Base-by-base conservation (phyloP, 768 basidiomycete species). In the Chalciporus sphaerocephalus region DNA sequence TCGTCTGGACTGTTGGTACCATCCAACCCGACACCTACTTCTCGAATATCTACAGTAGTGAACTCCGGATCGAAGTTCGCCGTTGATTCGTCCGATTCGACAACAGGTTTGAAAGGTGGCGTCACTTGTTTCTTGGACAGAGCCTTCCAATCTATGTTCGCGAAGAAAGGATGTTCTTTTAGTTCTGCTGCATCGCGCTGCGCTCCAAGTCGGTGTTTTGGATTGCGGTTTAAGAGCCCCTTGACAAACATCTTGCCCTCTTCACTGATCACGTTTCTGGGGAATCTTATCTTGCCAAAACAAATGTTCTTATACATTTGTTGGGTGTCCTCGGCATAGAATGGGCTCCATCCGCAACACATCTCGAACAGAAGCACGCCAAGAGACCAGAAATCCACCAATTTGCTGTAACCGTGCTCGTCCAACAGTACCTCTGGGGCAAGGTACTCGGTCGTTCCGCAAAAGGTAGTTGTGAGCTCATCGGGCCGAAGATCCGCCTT, bases 271-370 rank as follows among this genome's bases (percentile, higher is more conserved):
- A 97, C 94, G 42, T 88, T 94, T 60, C 92, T 87, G 5, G 96
- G 96, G 72, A 98, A 98, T 42, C 93, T 78, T 62, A 98, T 97
- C 77, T 97, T 98, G 48, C 96, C 96, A 66, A 98, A 99, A 64
- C 94, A 96, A 55, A 91, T 92, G 69, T 89, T 92, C 75, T 93
- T 93, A 74, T 99, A 99, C 96, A 99, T 99, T 69, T 95, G 91
- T 65, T 99, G 95, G 4, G 92, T 96, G 62, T 99, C 96, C 60
- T 99, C 96, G 15, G 95, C 94, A 60, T 98, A 99, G 71, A 98
- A 99, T 33, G 96, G 96, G 62, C 89, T 92, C 96, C 96, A 98
- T 6, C 96, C 96, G 56, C 96, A 99, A 59, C 96, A 98, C 96
- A 99, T 99, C 70, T 99, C 96, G 63, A 98, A 99, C 18, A 99